Conservation (phyloP, 2,329 filamentous ascomycete genomes). For the Rutstroemia sp. region DNA sequence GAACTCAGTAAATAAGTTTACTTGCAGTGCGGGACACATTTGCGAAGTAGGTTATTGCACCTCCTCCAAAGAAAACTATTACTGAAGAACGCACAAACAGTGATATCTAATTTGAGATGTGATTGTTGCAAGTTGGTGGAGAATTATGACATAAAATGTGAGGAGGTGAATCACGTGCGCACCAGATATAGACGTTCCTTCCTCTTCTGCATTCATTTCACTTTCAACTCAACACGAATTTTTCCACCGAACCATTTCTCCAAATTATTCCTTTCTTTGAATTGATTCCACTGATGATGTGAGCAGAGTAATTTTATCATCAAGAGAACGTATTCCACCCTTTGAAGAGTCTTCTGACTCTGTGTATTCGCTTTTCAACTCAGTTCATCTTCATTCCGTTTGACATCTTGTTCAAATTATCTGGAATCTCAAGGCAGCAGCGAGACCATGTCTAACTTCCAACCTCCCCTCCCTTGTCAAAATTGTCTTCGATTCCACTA, state of each 20-base stretch:
- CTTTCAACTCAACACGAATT: neutral
- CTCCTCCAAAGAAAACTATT: too few relatives aligned
- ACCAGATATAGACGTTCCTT: neutral
- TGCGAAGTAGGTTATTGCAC: too few relatives aligned
- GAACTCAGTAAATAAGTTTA: too few relatives aligned
- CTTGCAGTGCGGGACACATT: too few relatives aligned
- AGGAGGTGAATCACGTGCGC: neutral
- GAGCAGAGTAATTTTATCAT: too few relatives aligned
- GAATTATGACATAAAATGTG: neutral
- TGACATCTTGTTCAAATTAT: neutral
- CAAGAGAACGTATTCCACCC: too few relatives aligned
- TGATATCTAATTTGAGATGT: neutral
- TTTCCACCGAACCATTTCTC: neutral
- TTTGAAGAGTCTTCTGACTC: too few relatives aligned
- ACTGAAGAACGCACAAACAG: too few relatives aligned
- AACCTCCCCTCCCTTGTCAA: slow-evolving; percentile 12
- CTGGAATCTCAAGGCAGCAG: neutral
- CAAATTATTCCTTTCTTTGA: neutral
- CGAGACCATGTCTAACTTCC: slow-evolving; percentile 8
- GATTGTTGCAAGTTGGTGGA: too few relatives aligned
- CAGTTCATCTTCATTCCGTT: neutral
- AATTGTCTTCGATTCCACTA: slow-evolving; percentile 22
- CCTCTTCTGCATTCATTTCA: neutral
- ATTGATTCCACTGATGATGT: too few relatives aligned
- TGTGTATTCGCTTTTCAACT: too few relatives aligned